Conservation (phyloP, 208 protist genomes). For the Acanthamoeba sp. region DNA sequence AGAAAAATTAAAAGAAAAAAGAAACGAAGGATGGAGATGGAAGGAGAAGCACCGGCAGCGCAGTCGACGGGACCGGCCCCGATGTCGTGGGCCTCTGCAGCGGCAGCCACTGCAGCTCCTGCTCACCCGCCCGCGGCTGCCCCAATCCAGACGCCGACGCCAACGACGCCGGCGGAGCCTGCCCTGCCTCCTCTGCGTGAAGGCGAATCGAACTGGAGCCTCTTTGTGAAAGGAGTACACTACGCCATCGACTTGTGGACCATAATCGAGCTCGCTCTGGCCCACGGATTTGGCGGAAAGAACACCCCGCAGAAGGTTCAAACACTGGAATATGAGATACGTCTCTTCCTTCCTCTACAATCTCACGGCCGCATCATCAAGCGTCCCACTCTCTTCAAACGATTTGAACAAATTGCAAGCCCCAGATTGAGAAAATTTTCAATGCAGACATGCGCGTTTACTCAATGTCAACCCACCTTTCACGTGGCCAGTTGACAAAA, state of each 20-base stretch:
- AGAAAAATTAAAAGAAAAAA: too few species aligned
- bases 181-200: not conserved
- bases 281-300: conserved; percentile 18
- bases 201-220: not conserved
- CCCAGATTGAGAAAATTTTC: not conserved
- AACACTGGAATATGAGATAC: not conserved
- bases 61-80: not conserved
- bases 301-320: conserved; percentile 17
- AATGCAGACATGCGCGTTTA: too few species aligned
- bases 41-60: too few species aligned
- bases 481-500: not conserved
- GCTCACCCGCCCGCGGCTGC: not conserved
- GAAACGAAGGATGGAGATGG: not conserved
- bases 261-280: not conserved
- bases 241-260: not conserved
- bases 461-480: not conserved
- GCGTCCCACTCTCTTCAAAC: not conserved
- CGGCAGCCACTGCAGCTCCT: not conserved
- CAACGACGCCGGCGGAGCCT: not conserved
- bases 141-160: not conserved
- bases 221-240: not conserved
- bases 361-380: not conserved
- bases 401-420: not conserved
- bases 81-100: not conserved
- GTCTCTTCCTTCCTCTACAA: not conserved